Base-by-base conservation (phyloP, 805 yeast species). In the Sugiyamaella chiloensis region DNA sequence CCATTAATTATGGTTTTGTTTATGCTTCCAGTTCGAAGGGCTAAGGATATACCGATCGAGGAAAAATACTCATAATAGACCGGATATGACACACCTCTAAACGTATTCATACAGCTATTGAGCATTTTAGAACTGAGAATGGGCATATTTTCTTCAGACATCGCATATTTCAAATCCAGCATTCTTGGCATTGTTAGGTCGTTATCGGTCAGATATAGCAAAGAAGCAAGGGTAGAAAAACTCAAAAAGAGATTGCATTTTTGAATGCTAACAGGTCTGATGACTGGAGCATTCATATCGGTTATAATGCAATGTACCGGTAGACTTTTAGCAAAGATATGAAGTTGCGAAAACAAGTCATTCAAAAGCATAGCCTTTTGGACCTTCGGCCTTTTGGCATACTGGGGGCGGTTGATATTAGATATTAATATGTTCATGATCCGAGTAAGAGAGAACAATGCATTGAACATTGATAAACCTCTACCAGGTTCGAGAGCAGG, bases 391-490 rank as follows among this genome's bases (percentile, higher is more conserved):
- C 31, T 21, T 4, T 29, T 16, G 9, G 45, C 35, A 20, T 36
- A 44, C 5, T 17, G n/a, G 3, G 43, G 43, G 29, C 24, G 42
- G 44, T 48, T 48, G 17, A 39, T 27, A 3, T 37, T 17, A 17
- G 24, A 27, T 17, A 37, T 39, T 17, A 48, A 9, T 11, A 14
- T 35, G 26, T 45, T 48, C 23, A 47, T 29, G 23, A 48, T 20
- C 21, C 48, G 29, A 11, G 19, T 32, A 17, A 48, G 32, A n/a
- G 42, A 23, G 30, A 45, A 20, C 11, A 39, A 29, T 3, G 48
- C 43, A 19, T 48, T 48, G n/a, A 43, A 48, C 16, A 45, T 24
- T 7, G 51, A 48, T 9, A 48, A n/a, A 21, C 43, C 24, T 16
- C 44, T 34, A 21, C 39, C 31, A 14, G 51, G 51, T n/a, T 17